Evolutionary conservation across 2,329 filamentous ascomycete species (phyloP).

Genomic region (Aspergillus amoenus): DNA sequence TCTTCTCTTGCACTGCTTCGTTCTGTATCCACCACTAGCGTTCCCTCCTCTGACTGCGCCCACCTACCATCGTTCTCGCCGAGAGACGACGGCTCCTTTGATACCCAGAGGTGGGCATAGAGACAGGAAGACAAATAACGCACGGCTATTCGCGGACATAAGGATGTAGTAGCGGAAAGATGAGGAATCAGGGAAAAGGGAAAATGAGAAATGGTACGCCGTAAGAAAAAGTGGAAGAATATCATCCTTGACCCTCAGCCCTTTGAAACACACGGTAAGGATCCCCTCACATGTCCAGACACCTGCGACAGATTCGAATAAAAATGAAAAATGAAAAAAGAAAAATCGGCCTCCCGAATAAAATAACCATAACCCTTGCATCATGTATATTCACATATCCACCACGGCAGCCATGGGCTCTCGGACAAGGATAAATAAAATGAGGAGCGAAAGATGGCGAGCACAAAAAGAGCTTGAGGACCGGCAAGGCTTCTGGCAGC

Average conservation of each 20-base stretch:
- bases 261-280: slow-evolving; percentile 15
- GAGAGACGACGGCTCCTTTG: neutral
- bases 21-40: slow-evolving; percentile 12
- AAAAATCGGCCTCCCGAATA: slow-evolving; percentile 15
- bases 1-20: slow-evolving; percentile 20
- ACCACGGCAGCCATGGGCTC: slow-evolving; percentile 14
- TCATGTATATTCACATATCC: slow-evolving; percentile 20
- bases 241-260: slow-evolving; percentile 14
- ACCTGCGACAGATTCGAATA: slow-evolving; percentile 19
- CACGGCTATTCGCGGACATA: slow-evolving; percentile 5
- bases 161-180: slow-evolving; percentile 1
- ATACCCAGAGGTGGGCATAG: slow-evolving; percentile 2
- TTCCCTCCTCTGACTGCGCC: neutral
- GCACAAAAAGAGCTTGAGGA: slow-evolving; percentile 10
- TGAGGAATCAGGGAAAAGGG: neutral
- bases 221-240: slow-evolving; percentile 14
- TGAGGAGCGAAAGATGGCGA: slow-evolving; percentile 9
- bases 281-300: slow-evolving; percentile 18
- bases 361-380: slow-evolving; percentile 22
- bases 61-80: neutral
- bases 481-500: slow-evolving; percentile 14
- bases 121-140: slow-evolving; percentile 2
- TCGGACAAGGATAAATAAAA: slow-evolving; percentile 4
- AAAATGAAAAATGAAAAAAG: neutral
- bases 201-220: slow-evolving; percentile 11